Percentiles rank a stretch among this genome's conserved stretches.
Evolutionary conservation across 2,329 filamentous ascomycete genomes (phyloP).

Genomic region (Herpotrichia juniperi): DNA sequence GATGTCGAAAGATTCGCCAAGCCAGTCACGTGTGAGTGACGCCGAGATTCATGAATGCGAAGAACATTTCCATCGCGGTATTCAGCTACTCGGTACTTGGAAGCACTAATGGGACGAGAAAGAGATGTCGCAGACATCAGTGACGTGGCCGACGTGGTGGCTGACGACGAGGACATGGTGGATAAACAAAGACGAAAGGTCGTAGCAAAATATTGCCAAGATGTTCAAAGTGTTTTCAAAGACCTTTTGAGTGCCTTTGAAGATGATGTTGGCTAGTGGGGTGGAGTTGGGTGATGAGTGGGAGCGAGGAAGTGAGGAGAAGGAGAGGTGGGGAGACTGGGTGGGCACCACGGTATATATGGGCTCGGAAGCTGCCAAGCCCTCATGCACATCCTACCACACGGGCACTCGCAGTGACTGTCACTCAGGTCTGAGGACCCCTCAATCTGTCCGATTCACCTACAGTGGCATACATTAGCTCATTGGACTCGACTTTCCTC

Average conservation of each 20-base stretch:
- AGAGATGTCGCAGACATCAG: background rate
- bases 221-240: background rate
- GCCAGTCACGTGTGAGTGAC: slow-evolving; percentile 17
- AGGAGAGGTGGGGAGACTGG: slow-evolving; percentile 22
- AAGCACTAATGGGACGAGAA: background rate
- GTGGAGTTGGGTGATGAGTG: slow-evolving; percentile 14
- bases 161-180: slow-evolving; percentile 28
- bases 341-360: slow-evolving; percentile 21
- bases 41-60: slow-evolving; percentile 32
- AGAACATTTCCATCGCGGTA: slow-evolving; percentile 30
- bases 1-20: background rate
- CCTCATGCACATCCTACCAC: slow-evolving; percentile 14
- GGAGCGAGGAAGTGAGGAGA: slow-evolving; percentile 15
- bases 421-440: slow-evolving; percentile 8
- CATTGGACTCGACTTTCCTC: background rate
- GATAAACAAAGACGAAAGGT: slow-evolving; percentile 8
- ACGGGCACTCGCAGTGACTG: slow-evolving; percentile 11
- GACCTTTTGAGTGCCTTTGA: background rate
- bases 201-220: slow-evolving; percentile 3
- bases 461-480: background rate
- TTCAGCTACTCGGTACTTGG: slow-evolving; percentile 28
- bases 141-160: background rate
- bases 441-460: slow-evolving; percentile 7
- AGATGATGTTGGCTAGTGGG: slow-evolving; percentile 13
- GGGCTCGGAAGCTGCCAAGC: slow-evolving; percentile 21